phyloP scores from a whole-genome alignment of 2,329 filamentous ascomycete genomes.

The Graphilbum ipis-grandicollis region DNA sequence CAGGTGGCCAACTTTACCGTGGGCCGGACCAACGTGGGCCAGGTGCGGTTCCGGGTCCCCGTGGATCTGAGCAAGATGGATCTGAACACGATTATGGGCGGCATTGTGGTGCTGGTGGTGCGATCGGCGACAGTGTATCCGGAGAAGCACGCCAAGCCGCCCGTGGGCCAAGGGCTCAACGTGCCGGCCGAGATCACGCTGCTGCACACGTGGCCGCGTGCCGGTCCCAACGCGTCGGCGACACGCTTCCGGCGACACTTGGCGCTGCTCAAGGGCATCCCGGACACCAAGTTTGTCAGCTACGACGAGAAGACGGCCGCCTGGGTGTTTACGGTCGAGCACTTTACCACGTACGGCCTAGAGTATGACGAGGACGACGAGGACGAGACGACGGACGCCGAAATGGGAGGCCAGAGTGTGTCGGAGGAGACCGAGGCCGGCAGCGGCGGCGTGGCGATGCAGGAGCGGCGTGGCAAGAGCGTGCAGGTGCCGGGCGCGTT shows the following conservation, averaged over 20 bases:
- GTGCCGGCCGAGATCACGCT: constrained; percentile 78
- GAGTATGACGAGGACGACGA: constrained; percentile 62
- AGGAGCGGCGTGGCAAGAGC: too few relatives aligned
- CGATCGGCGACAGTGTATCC: constrained; percentile 83
- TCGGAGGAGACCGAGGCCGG: too few relatives aligned
- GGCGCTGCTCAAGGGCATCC: constrained; percentile 60
- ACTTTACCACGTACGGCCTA: constrained; percentile 90
- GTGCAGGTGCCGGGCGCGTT: constrained; percentile 63
- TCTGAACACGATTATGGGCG: constrained; percentile 61
- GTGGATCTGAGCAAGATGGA: constrained; percentile 71
- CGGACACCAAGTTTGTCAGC: constrained; percentile 62
- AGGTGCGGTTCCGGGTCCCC: constrained; percentile 62
- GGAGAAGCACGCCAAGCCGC: constrained; percentile 58
- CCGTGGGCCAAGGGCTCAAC: constrained; percentile 75
- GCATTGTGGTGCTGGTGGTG: constrained; percentile 57
- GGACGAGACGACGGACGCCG: constrained; percentile 43
- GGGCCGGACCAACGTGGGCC: constrained; percentile 66
- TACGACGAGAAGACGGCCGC: constrained; percentile 68
- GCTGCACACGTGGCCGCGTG: constrained; percentile 83
- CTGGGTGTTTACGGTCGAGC: constrained; percentile 87
- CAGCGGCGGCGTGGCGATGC: too few relatives aligned
- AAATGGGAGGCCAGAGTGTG: constrained; percentile 23
- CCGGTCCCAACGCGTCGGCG: constrained; percentile 42
- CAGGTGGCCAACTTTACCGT: constrained; percentile 61
- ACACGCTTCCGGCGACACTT: constrained; percentile 46